Evolutionary conservation across 163 green algal genomes (phyloP).

Genomic region (Scenedesmus sp.): DNA sequence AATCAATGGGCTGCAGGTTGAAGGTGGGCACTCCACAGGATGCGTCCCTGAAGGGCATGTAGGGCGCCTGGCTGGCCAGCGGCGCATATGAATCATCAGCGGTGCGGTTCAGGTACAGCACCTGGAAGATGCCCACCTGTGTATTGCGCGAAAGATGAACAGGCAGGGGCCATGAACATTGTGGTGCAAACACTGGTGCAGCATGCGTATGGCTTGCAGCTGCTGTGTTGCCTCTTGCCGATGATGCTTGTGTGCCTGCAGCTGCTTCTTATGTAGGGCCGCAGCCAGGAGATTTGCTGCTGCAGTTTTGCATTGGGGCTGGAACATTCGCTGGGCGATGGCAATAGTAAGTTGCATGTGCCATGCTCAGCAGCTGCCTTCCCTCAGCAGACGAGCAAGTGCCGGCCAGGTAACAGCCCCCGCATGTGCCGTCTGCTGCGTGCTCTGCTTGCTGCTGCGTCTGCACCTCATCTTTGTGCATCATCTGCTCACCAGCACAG

Average conservation of each 20-base stretch:
- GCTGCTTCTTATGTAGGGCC: neutral
- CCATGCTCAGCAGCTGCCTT: neutral
- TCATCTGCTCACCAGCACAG: conserved; percentile 79
- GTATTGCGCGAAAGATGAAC: neutral
- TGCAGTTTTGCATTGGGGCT: too few species aligned
- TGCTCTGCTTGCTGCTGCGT: neutral
- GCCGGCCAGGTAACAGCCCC: too few species aligned
- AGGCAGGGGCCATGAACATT: too few species aligned
- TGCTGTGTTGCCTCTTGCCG: too few species aligned
- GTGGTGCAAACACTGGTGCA: neutral
- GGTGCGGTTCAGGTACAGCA: conserved; percentile 78
- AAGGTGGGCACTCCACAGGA: conserved; percentile 87
- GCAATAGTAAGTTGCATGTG: too few species aligned
- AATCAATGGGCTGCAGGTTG: conserved; percentile 81
- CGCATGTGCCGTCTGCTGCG: neutral
- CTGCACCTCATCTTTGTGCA: neutral
- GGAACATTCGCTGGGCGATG: too few species aligned
- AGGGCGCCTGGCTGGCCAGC: conserved; percentile 79
- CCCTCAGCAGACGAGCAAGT: neutral
- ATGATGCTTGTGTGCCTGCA: neutral
- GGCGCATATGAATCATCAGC: conserved; percentile 82
- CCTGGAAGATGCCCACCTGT: conserved; percentile 86
- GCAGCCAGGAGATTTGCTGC: too few species aligned
- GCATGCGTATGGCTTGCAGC: neutral
- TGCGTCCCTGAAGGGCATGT: conserved; percentile 90